These are phyloP conservation scores for Dictyostelium purpureum DNA, from an alignment of 78 protist genomes.

Conservation along the genomic window DNA sequence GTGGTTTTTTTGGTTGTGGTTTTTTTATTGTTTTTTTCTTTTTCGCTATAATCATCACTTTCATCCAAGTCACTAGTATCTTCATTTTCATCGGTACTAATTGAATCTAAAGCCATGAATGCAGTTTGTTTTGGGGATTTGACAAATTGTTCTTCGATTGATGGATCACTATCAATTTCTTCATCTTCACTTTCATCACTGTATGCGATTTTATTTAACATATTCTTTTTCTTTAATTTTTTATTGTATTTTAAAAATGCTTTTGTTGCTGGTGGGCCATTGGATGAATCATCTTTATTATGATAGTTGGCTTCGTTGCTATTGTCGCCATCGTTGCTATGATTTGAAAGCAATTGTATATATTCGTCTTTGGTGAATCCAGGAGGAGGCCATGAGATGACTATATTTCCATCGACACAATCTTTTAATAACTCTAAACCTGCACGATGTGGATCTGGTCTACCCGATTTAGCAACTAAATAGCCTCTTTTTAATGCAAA, in stretches of 20 bases:
- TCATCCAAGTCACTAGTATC: neutral
- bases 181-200: neutral
- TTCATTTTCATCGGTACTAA: neutral
- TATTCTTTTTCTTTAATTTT: neutral
- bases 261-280: neutral
- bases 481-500: constrained; percentile 72
- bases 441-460: constrained; percentile 74
- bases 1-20: neutral
- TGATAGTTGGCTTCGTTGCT: neutral
- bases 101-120: neutral
- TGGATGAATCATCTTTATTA: neutral
- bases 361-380: constrained; percentile 18
- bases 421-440: constrained; percentile 61
- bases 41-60: neutral
- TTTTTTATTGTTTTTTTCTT: neutral
- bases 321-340: neutral
- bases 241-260: neutral
- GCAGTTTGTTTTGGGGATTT: neutral
- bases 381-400: constrained; percentile 78
- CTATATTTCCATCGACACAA: constrained; percentile 72
- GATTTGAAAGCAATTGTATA: neutral
- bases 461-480: constrained; percentile 56
- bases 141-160: no score
- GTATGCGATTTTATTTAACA: neutral
- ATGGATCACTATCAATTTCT: neutral